These are phyloP conservation scores for Penicillium flavigenum DNA, from an alignment of 495 filamentous ascomycete genomes.

Conservation along the genomic window DNA sequence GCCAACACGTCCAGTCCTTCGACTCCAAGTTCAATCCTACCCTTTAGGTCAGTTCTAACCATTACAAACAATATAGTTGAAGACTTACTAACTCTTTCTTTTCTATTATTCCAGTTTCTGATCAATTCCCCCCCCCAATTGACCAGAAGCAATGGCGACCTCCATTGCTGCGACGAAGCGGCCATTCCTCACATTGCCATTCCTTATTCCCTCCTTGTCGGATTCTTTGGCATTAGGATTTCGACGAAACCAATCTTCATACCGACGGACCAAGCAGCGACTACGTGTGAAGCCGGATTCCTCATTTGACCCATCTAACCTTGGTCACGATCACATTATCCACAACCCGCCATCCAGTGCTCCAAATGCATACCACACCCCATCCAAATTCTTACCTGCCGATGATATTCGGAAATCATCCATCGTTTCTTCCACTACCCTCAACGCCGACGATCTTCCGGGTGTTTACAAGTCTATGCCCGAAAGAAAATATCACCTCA, in stretches of 20 bases:
- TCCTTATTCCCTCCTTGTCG: slow-evolving; percentile 39
- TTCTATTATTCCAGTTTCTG: background rate
- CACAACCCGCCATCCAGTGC: slow-evolving; percentile 92
- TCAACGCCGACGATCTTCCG: slow-evolving; percentile 46
- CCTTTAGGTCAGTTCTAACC: slow-evolving; percentile 10
- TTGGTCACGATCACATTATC: slow-evolving; percentile 66
- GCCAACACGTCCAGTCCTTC: slow-evolving; percentile 18
- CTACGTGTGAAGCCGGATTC: slow-evolving; percentile 71
- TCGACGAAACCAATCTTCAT: slow-evolving; percentile 65
- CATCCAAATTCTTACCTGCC: slow-evolving; percentile 81
- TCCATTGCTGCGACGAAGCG: slow-evolving; percentile 35
- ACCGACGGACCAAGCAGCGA: slow-evolving; percentile 67
- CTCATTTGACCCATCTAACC: slow-evolving; percentile 58
- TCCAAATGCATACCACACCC: slow-evolving; percentile 81
- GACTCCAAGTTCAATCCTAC: slow-evolving; percentile 2
- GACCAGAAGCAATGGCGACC: slow-evolving; percentile 32
- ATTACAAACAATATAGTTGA: background rate
- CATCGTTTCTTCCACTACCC: slow-evolving; percentile 28
- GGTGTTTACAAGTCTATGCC: slow-evolving; percentile 51
- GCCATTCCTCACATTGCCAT: slow-evolving; percentile 45
- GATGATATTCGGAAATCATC: slow-evolving; percentile 69
- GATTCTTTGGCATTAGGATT: slow-evolving; percentile 34
- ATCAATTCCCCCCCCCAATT: slow-evolving; percentile 9
- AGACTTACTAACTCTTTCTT: background rate
- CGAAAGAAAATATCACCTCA: slow-evolving; percentile 78